Evolutionary conservation across 768 basidiomycete genomes (phyloP).

Genomic region (Termitomyces eurrhizus): DNA sequence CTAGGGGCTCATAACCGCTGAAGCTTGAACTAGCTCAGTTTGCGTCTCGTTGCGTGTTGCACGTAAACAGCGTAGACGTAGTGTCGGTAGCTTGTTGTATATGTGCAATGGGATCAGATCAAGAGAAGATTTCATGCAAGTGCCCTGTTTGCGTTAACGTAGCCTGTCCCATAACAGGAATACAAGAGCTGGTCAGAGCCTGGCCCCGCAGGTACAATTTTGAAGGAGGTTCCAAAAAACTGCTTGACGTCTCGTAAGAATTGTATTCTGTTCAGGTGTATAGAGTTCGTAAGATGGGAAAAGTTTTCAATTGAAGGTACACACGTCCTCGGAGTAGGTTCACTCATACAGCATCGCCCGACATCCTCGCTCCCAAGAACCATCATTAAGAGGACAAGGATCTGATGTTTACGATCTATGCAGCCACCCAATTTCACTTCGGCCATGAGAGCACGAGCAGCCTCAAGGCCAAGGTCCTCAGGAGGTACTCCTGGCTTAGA

Average conservation of each 20-base stretch:
- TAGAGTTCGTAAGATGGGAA: slow-evolving; percentile 5
- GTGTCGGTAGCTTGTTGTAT: neutral
- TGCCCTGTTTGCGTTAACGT: slow-evolving; percentile 82
- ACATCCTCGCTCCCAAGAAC: slow-evolving; percentile 97
- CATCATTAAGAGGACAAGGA: slow-evolving; percentile 84
- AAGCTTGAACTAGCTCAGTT: neutral
- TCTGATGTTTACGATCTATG: slow-evolving; percentile 87
- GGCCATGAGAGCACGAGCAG: slow-evolving; percentile 71
- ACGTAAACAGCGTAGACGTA: neutral
- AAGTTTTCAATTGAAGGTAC: slow-evolving; percentile 24
- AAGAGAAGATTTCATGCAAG: slow-evolving; percentile 36
- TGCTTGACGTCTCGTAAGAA: slow-evolving; percentile 79
- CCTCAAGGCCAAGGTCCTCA: slow-evolving; percentile 86
- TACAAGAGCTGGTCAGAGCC: slow-evolving; percentile 64
- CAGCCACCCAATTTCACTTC: slow-evolving; percentile 86
- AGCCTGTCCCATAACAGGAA: slow-evolving; percentile 91
- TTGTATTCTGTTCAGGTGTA: slow-evolving; percentile 61
- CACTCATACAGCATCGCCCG: slow-evolving; percentile 81
- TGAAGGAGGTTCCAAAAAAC: slow-evolving; percentile 92
- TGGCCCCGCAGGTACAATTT: slow-evolving; percentile 63
- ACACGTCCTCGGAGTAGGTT: slow-evolving; percentile 78
- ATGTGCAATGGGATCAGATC: neutral
- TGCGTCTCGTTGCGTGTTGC: neutral
- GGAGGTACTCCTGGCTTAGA: slow-evolving; percentile 83
- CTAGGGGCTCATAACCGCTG: neutral